Percentiles rank a stretch among this genome's conserved stretches.
Conservation (phyloP, 1,284 basidiomycete genomes). For the Pterulicium gracile region DNA sequence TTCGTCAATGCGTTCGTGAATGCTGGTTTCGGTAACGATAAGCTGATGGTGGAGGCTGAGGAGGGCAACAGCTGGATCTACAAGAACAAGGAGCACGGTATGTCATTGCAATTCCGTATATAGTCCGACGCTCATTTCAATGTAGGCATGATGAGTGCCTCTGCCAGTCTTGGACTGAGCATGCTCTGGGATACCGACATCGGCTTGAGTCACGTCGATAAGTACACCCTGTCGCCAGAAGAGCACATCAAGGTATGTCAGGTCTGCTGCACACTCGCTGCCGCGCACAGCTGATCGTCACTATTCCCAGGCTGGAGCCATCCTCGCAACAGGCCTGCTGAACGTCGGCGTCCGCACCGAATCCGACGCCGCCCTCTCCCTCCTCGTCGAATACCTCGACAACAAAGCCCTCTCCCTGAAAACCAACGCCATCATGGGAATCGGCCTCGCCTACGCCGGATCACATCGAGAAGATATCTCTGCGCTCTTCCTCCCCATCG, state of each 20-base stretch:
- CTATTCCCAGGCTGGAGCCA: slow-evolving; percentile 69
- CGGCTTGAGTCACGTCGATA: slow-evolving; percentile 92
- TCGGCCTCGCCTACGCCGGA: slow-evolving; percentile 92
- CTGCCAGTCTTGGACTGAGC: slow-evolving; percentile 89
- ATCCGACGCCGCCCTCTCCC: slow-evolving; percentile 86
- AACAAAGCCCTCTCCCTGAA: slow-evolving; percentile 81
- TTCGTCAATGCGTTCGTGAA: slow-evolving; percentile 99
- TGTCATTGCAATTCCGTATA: slow-evolving; percentile 12
- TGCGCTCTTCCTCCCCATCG: slow-evolving; percentile 66
- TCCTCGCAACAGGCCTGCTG: slow-evolving; percentile 91
- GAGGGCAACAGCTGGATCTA: slow-evolving; percentile 99
- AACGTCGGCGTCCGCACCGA: slow-evolving; percentile 89
- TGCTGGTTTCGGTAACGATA: slow-evolving; percentile 98
- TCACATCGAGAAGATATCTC: slow-evolving; percentile 85
- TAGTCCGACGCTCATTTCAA: slow-evolving; percentile 5
- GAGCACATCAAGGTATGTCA: slow-evolving; percentile 82
- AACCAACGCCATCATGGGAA: slow-evolving; percentile 82
- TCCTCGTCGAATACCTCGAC: slow-evolving; percentile 87
- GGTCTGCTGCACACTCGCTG: not conserved
- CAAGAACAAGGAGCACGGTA: slow-evolving; percentile 97
- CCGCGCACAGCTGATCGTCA: slow-evolving; percentile 1
- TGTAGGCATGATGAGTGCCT: slow-evolving; percentile 90
- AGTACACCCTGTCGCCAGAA: slow-evolving; percentile 94
- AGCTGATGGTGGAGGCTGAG: slow-evolving; percentile 93
- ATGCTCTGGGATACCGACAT: slow-evolving; percentile 96